A percentile compares a stretch with the other conserved stretches of the same genome.
phyloP scores from a whole-genome alignment of 805 yeast species.

The Barnettozyma populi region DNA sequence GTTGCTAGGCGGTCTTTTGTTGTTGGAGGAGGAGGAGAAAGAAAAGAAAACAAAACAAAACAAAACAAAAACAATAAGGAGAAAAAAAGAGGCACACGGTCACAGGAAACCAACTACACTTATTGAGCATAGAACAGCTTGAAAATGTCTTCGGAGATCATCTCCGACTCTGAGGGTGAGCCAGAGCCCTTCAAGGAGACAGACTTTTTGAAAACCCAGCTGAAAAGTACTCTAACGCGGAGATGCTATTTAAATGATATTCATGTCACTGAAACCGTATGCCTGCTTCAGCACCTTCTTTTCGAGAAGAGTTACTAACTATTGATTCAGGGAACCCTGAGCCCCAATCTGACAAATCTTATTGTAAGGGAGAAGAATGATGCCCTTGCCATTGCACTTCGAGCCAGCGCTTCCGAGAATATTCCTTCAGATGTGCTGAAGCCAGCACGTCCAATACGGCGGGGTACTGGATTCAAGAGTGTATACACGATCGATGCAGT shows the following conservation, averaged over 20 bases:
- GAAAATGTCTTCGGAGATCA: neutral
- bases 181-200: neutral
- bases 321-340: neutral
- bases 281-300: neutral
- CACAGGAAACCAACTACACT: neutral
- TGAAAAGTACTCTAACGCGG: neutral
- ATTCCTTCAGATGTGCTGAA: neutral
- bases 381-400: neutral
- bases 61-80: neutral
- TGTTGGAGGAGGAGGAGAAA: neutral
- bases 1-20: neutral
- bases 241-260: neutral
- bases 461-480: neutral
- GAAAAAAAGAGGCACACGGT: neutral
- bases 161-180: slow-evolving; percentile 15
- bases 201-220: slow-evolving; percentile 7
- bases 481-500: slow-evolving; percentile 24
- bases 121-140: too few species aligned
- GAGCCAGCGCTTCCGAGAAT: neutral
- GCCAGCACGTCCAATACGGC: neutral
- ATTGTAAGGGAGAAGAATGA: neutral
- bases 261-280: slow-evolving; percentile 2
- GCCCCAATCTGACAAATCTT: neutral
- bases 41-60: slow-evolving; percentile 1
- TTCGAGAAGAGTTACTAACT: neutral